These are phyloP conservation scores for Capronia epimyces DNA, from an alignment of 2,329 filamentous ascomycete species.

Conservation along the genomic window DNA sequence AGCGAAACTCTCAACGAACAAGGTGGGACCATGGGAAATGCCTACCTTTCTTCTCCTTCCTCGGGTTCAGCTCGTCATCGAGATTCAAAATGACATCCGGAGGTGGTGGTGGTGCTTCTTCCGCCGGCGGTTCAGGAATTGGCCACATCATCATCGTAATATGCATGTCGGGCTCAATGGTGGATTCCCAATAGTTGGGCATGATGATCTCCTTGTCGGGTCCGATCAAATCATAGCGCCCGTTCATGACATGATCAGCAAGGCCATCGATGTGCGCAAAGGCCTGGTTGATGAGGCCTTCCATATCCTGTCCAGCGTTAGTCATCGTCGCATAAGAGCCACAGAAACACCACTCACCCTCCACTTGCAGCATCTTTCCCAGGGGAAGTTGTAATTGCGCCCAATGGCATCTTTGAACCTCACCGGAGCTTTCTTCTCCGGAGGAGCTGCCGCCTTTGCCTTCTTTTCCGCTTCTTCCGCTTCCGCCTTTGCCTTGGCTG, in stretches of 20 bases:
- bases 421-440: slow-evolving; percentile 66
- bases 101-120: slow-evolving; percentile 16
- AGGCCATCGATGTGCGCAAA: slow-evolving; percentile 73
- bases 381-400: slow-evolving; percentile 88
- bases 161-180: slow-evolving; percentile 70
- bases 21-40: background rate
- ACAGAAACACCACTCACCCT: slow-evolving; percentile 51
- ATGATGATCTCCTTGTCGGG: slow-evolving; percentile 79
- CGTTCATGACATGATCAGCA: slow-evolving; percentile 68
- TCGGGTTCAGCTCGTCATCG: slow-evolving; percentile 15
- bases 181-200: slow-evolving; percentile 73
- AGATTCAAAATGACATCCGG: slow-evolving; percentile 25
- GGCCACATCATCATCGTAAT: slow-evolving; percentile 66
- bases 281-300: slow-evolving; percentile 77
- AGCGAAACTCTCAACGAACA: background rate
- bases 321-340: background rate
- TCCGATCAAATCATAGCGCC: slow-evolving; percentile 74
- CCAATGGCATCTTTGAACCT: slow-evolving; percentile 88
- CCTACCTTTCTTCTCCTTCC: slow-evolving; percentile 26
- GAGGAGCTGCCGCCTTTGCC: slow-evolving; percentile 38
- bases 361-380: slow-evolving; percentile 78
- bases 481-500: slow-evolving; percentile 31
- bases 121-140: slow-evolving; percentile 45
- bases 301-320: slow-evolving; percentile 61
- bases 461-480: slow-evolving; percentile 31